phyloP scores from a whole-genome alignment of 257 asterid species.

The Solanum gracilifrons region DNA sequence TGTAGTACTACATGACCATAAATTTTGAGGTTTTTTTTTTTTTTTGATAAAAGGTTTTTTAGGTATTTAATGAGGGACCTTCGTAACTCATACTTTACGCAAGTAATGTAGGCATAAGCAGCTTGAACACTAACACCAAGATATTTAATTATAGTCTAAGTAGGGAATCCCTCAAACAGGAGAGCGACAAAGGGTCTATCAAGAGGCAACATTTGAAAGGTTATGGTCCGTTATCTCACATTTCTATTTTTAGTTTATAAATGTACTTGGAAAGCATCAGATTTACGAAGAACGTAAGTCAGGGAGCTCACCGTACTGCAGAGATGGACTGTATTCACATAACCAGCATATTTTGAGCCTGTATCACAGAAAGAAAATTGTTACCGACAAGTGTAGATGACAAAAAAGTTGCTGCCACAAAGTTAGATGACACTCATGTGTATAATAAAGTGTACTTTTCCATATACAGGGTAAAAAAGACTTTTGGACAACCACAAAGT shows the following conservation, averaged over 20 bases:
- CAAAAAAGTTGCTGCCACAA: background rate
- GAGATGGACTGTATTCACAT: slow-evolving; percentile 73
- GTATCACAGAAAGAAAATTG: slow-evolving; percentile 5
- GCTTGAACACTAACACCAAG: background rate
- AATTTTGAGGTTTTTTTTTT: background rate
- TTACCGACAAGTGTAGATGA: background rate
- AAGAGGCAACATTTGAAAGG: background rate
- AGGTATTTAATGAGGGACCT: background rate
- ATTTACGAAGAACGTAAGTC: background rate
- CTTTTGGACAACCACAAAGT: background rate
- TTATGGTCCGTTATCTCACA: background rate
- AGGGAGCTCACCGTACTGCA: slow-evolving; percentile 74
- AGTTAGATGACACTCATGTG: background rate
- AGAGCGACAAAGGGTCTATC: background rate
- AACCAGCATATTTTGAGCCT: slow-evolving; percentile 94
- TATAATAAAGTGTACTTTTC: background rate
- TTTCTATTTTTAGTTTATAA: background rate
- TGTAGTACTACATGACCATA: background rate
- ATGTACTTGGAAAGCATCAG: background rate
- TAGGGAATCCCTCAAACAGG: background rate
- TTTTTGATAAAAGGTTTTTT: background rate
- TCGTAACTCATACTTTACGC: background rate
- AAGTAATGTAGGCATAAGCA: background rate
- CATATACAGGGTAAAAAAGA: background rate
- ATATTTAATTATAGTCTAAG: background rate